Evolutionary conservation across 768 basidiomycete genomes (phyloP), one percentile per base, ranked within the genome.

Genomic region (Mycena vulgaris): DNA sequence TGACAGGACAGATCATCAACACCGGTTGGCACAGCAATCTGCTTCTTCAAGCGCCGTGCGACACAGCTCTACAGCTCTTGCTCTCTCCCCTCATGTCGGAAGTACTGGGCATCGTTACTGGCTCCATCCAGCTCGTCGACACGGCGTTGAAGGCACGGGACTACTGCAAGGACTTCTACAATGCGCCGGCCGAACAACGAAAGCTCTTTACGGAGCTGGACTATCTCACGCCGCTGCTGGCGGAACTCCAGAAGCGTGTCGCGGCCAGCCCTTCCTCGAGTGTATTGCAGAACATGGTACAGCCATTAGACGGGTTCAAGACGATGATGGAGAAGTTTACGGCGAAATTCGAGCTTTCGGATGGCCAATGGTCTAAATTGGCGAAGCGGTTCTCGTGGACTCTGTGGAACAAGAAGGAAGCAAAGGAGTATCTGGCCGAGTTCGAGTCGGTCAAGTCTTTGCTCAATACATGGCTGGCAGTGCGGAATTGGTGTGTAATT

Each of bases 351-450:
- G 40, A 23, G 9, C 21, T 21, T 21, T 17, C 57, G 28, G 57
- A 58, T 31, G 39, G 40, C 57, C 19, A 17, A 27, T 58, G 25
- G 39, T 58, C 57, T 28, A 10, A 45, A 27, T 58, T 58, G 16
- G 40, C 57, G 39, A 58, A 45, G 57, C 57, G 28, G 57, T 27
- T 58, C 28, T 42, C 57, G 39, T 58, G 57, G 57, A 58, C 57
- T 31, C 25, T 58, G 25, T 58, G 57, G 57, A 45, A 58, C 40
- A 58, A 45, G 57, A n/a, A 19, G 14, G 39, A 58, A 27, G 57
- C 57, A 39, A 58, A 58, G 40, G 57, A 58, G 40, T 58, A 58
- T 42, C 40, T 58, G 19, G 57, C 30, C 28, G 57, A 58, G 57
- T 58, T 58, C 40, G 57, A 58, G 27, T 58, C 57, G 17, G 30